A percentile compares a stretch with the other conserved stretches of the same genome.
phyloP scores from a whole-genome alignment of 306 rosid genomes.

The Lathyrus tuberosus region DNA sequence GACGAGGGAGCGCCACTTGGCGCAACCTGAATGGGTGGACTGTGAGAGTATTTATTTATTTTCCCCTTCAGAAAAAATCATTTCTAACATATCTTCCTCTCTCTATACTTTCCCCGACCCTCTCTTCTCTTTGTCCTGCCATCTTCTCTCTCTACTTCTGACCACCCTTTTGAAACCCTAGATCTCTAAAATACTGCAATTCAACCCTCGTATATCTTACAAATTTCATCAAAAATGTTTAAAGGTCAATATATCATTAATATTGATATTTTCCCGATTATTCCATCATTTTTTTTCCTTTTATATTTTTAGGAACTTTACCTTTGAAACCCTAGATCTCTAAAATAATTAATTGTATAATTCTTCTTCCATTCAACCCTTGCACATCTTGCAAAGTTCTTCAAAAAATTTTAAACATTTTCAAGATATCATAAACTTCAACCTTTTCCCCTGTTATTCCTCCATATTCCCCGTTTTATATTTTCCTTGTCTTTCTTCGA shows the following conservation, averaged over 20 bases:
- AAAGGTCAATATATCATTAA: background rate
- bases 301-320: background rate
- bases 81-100: no score
- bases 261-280: background rate
- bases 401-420: background rate
- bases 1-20: no score
- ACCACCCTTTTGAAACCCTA: background rate
- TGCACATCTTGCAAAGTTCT: background rate
- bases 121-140: no score
- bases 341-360: background rate
- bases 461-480: background rate
- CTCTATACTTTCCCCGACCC: no score
- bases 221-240: background rate
- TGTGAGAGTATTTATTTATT: no score
- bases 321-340: constrained; percentile 2
- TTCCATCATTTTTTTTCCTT: background rate
- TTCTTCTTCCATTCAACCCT: background rate
- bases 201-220: background rate
- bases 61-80: no score
- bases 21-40: no score
- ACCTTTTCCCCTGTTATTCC: background rate
- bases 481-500: background rate
- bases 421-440: background rate
- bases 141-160: no score
- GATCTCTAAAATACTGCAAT: background rate